These are phyloP conservation scores for Microthyrium microscopicum DNA, from an alignment of 2,329 filamentous ascomycete species.

Conservation along the genomic window DNA sequence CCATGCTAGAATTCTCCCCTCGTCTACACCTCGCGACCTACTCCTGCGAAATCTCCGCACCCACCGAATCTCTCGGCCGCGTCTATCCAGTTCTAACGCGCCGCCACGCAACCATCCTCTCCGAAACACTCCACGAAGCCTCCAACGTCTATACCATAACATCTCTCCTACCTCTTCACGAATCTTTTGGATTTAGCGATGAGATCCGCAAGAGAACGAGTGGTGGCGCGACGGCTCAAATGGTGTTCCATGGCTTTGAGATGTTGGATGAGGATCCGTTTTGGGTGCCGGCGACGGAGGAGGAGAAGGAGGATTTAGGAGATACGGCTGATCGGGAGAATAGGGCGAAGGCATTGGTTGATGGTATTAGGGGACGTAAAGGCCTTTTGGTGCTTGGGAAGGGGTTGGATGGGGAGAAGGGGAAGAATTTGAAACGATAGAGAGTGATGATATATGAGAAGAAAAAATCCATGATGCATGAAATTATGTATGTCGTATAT, in stretches of 20 bases:
- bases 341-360: conserved; percentile 91
- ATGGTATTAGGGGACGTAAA: conserved; percentile 72
- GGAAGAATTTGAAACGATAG: conserved; percentile 47
- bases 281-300: conserved; percentile 94
- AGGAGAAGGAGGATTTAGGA: conserved; percentile 88
- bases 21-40: conserved; percentile 97
- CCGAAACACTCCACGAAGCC: conserved; percentile 84
- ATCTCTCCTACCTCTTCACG: conserved; percentile 74
- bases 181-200: conserved; percentile 90
- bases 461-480: too few species aligned
- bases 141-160: conserved; percentile 96
- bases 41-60: conserved; percentile 59
- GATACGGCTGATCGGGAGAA: conserved; percentile 90
- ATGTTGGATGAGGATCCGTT: conserved; percentile 90
- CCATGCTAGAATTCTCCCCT: conserved; percentile 89
- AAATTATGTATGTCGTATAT: too few species aligned
- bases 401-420: conserved; percentile 73
- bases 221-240: conserved; percentile 78
- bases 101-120: conserved; percentile 73
- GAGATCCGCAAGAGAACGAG: conserved; percentile 92
- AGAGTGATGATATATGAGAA: neutral
- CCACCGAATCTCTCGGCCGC: conserved; percentile 74
- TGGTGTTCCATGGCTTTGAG: conserved; percentile 87
- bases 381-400: conserved; percentile 67
- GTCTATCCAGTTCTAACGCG: conserved; percentile 98